A percentile compares a stretch with the other conserved stretches of the same genome.
Conservation (phyloP, 169 alveolate genomes). For the Ichthyophthirius multifiliis region DNA sequence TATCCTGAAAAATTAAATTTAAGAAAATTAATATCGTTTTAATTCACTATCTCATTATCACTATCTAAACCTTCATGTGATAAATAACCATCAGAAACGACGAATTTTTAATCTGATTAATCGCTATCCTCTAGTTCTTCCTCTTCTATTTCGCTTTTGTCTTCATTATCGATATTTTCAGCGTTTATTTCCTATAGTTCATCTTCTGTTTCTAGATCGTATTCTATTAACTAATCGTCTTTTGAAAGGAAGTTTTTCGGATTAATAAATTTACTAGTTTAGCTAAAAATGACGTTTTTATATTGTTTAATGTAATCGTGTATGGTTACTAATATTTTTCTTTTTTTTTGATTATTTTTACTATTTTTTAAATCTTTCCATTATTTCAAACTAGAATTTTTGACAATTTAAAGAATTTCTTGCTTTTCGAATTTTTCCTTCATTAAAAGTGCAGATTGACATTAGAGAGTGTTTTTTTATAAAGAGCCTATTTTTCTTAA, state of each 20-base stretch:
- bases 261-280: neutral
- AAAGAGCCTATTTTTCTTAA: neutral
- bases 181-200: neutral
- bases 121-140: neutral
- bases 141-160: neutral
- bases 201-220: neutral
- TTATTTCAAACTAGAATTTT: neutral
- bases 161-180: neutral
- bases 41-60: neutral
- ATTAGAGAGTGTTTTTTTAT: neutral
- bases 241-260: neutral
- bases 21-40: no score
- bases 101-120: neutral
- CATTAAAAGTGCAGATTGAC: neutral
- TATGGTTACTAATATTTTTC: neutral
- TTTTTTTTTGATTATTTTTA: neutral
- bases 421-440: neutral
- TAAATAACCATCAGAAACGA: neutral
- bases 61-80: conserved; percentile 7
- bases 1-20: neutral
- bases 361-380: neutral
- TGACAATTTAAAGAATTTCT: neutral
- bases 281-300: neutral
- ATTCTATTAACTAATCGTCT: neutral
- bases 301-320: neutral